Evolutionary conservation across 148 eudicot species (phyloP).

Genomic region (Selenicereus undatus): DNA sequence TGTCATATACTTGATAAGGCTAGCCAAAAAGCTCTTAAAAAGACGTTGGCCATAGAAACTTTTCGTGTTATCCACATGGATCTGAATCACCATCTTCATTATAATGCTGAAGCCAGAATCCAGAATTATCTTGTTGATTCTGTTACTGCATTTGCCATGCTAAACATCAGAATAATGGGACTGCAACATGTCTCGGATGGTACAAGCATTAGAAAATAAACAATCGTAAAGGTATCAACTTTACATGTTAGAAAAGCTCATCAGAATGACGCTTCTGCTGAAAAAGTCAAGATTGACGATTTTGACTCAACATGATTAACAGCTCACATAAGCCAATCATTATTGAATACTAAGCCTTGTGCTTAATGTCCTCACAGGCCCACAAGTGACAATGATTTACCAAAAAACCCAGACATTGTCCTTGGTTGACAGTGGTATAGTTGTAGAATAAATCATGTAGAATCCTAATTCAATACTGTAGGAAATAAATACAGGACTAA

Average conservation of each 20-base stretch:
- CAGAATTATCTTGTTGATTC: constrained; percentile 42
- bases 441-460: background rate
- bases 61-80: constrained; percentile 50
- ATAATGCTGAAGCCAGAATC: constrained; percentile 58
- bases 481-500: too few relatives aligned
- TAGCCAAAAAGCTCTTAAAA: constrained; percentile 46
- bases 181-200: background rate
- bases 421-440: background rate
- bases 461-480: too few relatives aligned
- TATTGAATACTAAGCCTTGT: too few relatives aligned
- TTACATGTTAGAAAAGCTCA: background rate
- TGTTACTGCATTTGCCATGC: constrained; percentile 36
- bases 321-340: too few relatives aligned
- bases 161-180: constrained; percentile 56
- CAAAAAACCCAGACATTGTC: background rate
- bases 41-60: constrained; percentile 74
- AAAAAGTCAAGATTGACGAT: background rate
- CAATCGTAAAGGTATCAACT: background rate
- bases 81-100: constrained; percentile 40
- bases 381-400: background rate
- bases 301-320: too few relatives aligned
- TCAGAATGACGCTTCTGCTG: constrained; percentile 21
- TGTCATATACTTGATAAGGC: constrained; percentile 63
- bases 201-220: background rate
- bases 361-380: background rate